Evolutionary conservation across 169 alveolate species (phyloP), one percentile per base, ranked within the genome.

Genomic region (Eimeria necatrix): DNA sequence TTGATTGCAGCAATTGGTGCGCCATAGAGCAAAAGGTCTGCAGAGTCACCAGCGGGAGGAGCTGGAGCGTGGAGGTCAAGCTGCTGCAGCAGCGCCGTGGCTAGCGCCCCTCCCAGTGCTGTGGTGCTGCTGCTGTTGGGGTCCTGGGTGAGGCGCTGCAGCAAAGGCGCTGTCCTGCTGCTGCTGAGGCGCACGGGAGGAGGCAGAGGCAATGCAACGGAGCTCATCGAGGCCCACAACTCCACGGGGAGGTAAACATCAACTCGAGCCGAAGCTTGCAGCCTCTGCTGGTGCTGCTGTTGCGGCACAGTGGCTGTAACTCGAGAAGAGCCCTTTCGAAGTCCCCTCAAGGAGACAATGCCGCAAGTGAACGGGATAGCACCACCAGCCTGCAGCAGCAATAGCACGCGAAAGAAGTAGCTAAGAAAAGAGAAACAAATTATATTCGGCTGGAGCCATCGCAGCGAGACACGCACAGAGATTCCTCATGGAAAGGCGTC

Each of bases 111-210:
- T 5, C 70, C 85, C 64, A 70, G 48, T 48, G 81, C 64, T 51
- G 86, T 93, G 89, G 74, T 96, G 18, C 56, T 41, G 85, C 32
- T 87, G 93, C 93, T 85, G 93, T 48, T 85, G 76, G 81, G 60
- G 59, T 85, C 93, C 14, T 61, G 46, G 3, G 51, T 24, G 60
- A 95, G 81, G 18, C 81, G 93, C 93, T 85, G 93, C 93, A 81
- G 90, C 90, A 81, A 51, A 49, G 90, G 73, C 2, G 90, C 90
- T 24, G 18, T 22, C 14, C 90, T 70, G 8, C 53, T 41, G 20
- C 74, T 81, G 52, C 52, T 81, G 61, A 81, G 90, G 22, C 90
- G 71, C 24, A 22, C 70, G 9, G 90, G 90, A 5, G 70, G 74
- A 2, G 90, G 90, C 74, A 81, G 73, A 9, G 90, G 90, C 41